Evolutionary conservation across 2,329 filamentous ascomycete genomes (phyloP), one percentile per base, ranked within the genome.

Genomic region (Fusarium odoratissimum): DNA sequence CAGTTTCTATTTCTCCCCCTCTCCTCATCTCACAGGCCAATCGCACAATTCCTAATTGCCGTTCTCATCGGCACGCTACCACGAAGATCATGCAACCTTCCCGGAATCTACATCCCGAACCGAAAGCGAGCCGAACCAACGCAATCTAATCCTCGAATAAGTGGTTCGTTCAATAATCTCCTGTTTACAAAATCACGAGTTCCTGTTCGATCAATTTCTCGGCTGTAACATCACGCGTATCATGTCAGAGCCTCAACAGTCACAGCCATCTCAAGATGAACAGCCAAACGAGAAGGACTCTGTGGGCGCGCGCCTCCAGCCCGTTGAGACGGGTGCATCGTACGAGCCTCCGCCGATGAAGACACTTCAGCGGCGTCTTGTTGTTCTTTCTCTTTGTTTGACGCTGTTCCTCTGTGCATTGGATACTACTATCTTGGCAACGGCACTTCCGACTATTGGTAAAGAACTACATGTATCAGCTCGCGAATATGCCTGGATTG

Each of bases 401-500:
- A 78, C 76, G 0, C 59, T 77, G 0, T 77, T 79, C 10, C 72
- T 79, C 7, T 60, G 68, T 6, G 76, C 77, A 1, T 55, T 80
- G 1, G 78, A 79, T n/a, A 71, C 75, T 1, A 79, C 78, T 0
- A 78, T 80, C 37, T 63, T 79, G 30, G 64, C 77, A 0, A 80
- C 78, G 0, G 78, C 78, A 6, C 52, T 80, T 11, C 78, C 78
- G 2, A 78, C 77, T 1, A 79, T 80, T 17, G 74, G 72, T 8
- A 63, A 67, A 2, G 67, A 71, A 1, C 70, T 79, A 1, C 46
- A 68, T 12, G 71, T 72, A 11, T 68, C 78, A 6, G 62, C 70
- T 3, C 67, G 72, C 4, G 67, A 77, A 17, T 80, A 79, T 64
- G 75, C 75, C 9, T 80, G 78, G 78, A 73, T 80, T 6, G 72